Evolutionary conservation across 1,284 basidiomycete genomes (phyloP).

Genomic region (Marasmius tenuissimus): DNA sequence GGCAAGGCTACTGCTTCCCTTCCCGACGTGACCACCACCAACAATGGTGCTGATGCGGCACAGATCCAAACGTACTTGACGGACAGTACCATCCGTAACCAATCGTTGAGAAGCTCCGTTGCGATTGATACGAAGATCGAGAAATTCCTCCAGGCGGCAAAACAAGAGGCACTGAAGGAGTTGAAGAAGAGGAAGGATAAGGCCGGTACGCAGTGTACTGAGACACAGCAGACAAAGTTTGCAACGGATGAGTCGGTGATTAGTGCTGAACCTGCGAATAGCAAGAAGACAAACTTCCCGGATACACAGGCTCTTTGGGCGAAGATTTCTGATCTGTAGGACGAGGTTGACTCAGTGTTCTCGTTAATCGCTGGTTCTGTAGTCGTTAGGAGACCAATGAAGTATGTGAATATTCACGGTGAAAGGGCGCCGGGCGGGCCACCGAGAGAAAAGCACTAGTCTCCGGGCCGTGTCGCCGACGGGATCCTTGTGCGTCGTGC

Average conservation of each 20-base stretch:
- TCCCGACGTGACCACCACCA: neutral
- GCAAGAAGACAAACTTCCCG: neutral
- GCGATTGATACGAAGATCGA: neutral
- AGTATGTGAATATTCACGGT: too few species aligned
- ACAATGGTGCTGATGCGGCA: neutral
- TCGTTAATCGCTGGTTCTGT: too few species aligned
- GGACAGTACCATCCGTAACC: neutral
- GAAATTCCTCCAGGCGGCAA: neutral
- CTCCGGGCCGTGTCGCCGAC: too few species aligned
- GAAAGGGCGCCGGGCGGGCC: too few species aligned
- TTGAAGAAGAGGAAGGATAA: neutral
- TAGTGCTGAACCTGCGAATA: neutral
- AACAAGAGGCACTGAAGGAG: neutral
- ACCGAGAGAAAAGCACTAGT: too few species aligned
- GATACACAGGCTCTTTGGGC: neutral
- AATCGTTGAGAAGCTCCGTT: neutral
- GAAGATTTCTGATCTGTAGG: neutral
- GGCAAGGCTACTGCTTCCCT: neutral
- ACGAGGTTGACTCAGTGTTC: too few species aligned
- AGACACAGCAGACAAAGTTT: neutral
- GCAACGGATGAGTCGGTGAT: neutral
- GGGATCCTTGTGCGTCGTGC: too few species aligned
- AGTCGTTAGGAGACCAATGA: too few species aligned
- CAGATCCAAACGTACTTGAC: neutral
- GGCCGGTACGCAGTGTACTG: neutral